Evolutionary conservation across 371 early-diverging fungal genomes (phyloP), one percentile per base, ranked within the genome.

Genomic region (Rhizopus microsporus): DNA sequence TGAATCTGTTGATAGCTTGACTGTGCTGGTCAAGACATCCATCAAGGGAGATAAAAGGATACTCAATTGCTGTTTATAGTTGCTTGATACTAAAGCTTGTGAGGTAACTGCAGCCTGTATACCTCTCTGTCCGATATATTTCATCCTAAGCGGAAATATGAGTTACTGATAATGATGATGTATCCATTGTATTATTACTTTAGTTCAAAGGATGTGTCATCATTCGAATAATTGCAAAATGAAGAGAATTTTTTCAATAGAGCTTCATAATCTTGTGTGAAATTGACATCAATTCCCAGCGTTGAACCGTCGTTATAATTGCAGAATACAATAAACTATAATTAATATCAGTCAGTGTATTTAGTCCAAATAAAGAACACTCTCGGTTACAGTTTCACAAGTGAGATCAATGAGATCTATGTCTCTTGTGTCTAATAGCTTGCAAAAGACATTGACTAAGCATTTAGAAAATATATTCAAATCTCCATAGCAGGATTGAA

Each of bases 401-500:
- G 79, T 76, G 35, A 74, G 65, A 40, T 74, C 74, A 42, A 84
- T 71, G 44, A 85, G 54, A 32, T 83, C 83, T 35, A 71, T 68
- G 51, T 83, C 75, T 33, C 81, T 57, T 16, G 88, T 83, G 23
- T 82, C 80, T 12, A 83, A 65, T 44, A 89, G 73, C 42, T 60
- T 51, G 40, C 59, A 69, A 32, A 79, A 57, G 54, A 89, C 85
- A 4, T 71, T 57, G 17, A 90, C 73, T 16, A 88, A 64, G 37
- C 75, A 80, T 59, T 87, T 88, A n/a, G 90, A 88, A 63, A 94
- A 92, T 31, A 93, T 77, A 63, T 87, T 88, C 51, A 92, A 74
- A 62, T 93, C 88, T 54, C 82, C 81, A 53, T 84, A 82, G 66
- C 91, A 93, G 10, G 85, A 74, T 44, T 78, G 76, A 50, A 95